These are phyloP conservation scores for Hypoxylon fragiforme DNA, from an alignment of 495 filamentous ascomycete genomes.

Conservation along the genomic window DNA sequence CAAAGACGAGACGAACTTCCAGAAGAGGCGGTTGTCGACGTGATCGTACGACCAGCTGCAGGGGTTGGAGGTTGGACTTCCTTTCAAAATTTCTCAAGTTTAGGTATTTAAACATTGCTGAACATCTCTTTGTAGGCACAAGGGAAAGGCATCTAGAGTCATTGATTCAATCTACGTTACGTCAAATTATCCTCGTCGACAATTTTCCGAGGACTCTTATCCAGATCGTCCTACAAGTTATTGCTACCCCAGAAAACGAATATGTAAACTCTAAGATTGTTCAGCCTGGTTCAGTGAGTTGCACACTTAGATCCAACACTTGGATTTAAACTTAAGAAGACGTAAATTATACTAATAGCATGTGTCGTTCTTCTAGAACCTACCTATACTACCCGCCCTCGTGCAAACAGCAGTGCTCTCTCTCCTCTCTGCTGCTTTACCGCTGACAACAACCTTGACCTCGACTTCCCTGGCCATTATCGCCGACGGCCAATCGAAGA, in stretches of 20 bases:
- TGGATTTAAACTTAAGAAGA: not conserved
- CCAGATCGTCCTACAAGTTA: slow-evolving; percentile 68
- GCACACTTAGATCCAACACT: not conserved
- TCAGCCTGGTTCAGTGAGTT: slow-evolving; percentile 53
- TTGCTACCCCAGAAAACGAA: slow-evolving; percentile 58
- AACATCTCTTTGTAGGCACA: slow-evolving; percentile 56
- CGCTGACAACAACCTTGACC: slow-evolving; percentile 69
- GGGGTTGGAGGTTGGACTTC: slow-evolving; percentile 75
- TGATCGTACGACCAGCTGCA: slow-evolving; percentile 81
- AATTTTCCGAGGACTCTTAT: slow-evolving; percentile 70
- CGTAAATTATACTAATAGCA: slow-evolving; percentile 21
- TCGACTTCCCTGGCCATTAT: slow-evolving; percentile 64
- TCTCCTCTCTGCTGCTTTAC: slow-evolving; percentile 75
- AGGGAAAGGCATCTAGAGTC: slow-evolving; percentile 74
- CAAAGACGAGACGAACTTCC: slow-evolving; percentile 83
- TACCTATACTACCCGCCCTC: slow-evolving; percentile 73
- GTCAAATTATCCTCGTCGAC: slow-evolving; percentile 68
- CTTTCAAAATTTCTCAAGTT: slow-evolving; percentile 39
- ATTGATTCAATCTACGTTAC: slow-evolving; percentile 66
- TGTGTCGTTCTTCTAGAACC: slow-evolving; percentile 56
- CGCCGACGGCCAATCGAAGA: slow-evolving; percentile 46
- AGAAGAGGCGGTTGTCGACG: slow-evolving; percentile 87
- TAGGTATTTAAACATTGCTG: slow-evolving; percentile 42
- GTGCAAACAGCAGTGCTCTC: slow-evolving; percentile 73
- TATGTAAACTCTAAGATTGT: slow-evolving; percentile 54